phyloP scores from a whole-genome alignment of 371 early-diverging fungal species.

The Rhizopus arrhizus region DNA sequence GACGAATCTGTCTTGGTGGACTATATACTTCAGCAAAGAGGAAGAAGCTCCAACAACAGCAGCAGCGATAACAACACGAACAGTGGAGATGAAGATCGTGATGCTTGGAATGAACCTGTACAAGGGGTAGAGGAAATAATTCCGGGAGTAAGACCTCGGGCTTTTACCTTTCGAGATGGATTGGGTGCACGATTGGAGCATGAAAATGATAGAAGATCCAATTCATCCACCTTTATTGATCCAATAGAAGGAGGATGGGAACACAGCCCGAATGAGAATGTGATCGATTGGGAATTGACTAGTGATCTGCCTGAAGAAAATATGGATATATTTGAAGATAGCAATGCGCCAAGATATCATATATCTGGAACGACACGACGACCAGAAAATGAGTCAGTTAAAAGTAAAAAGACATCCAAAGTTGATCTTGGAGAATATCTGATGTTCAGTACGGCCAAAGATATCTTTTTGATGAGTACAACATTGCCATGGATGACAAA shows the following conservation, averaged over 20 bases:
- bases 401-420: slow-evolving; percentile 5
- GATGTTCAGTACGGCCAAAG: slow-evolving; percentile 39
- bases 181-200: background rate
- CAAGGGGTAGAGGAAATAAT: background rate
- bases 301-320: background rate
- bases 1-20: slow-evolving; percentile 1
- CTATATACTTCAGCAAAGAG: slow-evolving; percentile 1
- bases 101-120: slow-evolving; percentile 1
- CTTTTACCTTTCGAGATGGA: background rate
- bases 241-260: slow-evolving; percentile 13
- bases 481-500: slow-evolving; percentile 29
- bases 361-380: slow-evolving; percentile 3
- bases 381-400: background rate
- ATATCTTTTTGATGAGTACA: slow-evolving; percentile 30
- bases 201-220: background rate
- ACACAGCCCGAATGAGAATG: background rate
- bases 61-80: background rate
- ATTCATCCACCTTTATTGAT: background rate
- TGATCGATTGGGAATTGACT: background rate
- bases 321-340: background rate
- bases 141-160: background rate
- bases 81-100: slow-evolving; percentile 1
- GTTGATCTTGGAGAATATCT: slow-evolving; percentile 29
- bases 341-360: slow-evolving; percentile 5
- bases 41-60: background rate